Conservation (phyloP, 192 early-diverging fungal species). For the Gamsiella multidivaricata region DNA sequence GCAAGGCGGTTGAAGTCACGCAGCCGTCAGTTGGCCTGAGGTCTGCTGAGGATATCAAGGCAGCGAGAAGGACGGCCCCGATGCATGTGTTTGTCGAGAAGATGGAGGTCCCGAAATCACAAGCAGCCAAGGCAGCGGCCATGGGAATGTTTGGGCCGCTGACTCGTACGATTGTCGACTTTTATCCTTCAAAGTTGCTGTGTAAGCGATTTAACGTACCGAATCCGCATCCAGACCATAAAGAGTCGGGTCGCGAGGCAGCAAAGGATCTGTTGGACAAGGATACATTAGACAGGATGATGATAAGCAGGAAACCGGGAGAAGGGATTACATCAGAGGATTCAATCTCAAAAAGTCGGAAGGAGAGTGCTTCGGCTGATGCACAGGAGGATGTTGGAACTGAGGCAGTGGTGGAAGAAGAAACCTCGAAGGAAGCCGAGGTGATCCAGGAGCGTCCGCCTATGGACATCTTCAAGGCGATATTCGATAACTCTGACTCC, state of each 20-base stretch:
- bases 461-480: slow-evolving; percentile 90
- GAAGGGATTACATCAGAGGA: slow-evolving; percentile 13
- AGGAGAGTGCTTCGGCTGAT: neutral
- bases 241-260: slow-evolving; percentile 14
- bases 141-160: slow-evolving; percentile 77
- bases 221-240: slow-evolving; percentile 76
- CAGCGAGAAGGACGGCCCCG: slow-evolving; percentile 2
- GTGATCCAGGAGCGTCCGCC: slow-evolving; percentile 68
- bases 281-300: slow-evolving; percentile 50
- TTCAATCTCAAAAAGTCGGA: neutral
- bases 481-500: slow-evolving; percentile 72
- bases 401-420: neutral
- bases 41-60: slow-evolving; percentile 35
- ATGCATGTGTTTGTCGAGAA: slow-evolving; percentile 5
- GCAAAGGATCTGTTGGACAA: slow-evolving; percentile 59
- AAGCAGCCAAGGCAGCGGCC: slow-evolving; percentile 61
- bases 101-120: slow-evolving; percentile 47
- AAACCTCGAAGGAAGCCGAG: slow-evolving; percentile 7
- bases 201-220: slow-evolving; percentile 85
- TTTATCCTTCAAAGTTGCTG: slow-evolving; percentile 73
- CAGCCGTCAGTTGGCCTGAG: slow-evolving; percentile 57
- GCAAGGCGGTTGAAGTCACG: slow-evolving; percentile 35
- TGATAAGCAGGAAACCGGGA: slow-evolving; percentile 40
- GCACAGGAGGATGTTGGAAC: slow-evolving; percentile 2
- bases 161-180: slow-evolving; percentile 66